Conservation (phyloP, 805 yeast species). For the Candida schatavii region DNA sequence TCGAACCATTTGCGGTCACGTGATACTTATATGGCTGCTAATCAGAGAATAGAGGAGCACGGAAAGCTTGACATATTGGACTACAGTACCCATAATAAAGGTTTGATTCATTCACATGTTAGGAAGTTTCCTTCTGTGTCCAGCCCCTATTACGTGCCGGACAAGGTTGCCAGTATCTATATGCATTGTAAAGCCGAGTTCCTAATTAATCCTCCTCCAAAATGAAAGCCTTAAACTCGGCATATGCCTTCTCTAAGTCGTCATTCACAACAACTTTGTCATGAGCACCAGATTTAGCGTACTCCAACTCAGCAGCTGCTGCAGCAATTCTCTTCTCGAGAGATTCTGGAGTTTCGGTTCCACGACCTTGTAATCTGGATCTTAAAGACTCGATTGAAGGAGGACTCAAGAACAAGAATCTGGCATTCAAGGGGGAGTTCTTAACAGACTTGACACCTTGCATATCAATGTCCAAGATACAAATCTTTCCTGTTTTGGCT, state of each 20-base stretch:
- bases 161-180: too few species aligned
- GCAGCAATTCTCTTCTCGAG: conserved; percentile 80
- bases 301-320: conserved; percentile 86
- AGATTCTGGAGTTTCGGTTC: conserved; percentile 90
- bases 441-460: conserved; percentile 96
- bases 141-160: too few species aligned
- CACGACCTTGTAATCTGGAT: conserved; percentile 78
- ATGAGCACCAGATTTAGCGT: conserved; percentile 87
- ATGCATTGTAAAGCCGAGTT: too few species aligned
- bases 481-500: conserved; percentile 60
- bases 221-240: conserved; percentile 74
- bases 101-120: too few species aligned
- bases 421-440: conserved; percentile 75
- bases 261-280: conserved; percentile 88
- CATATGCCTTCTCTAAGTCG: conserved; percentile 84
- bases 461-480: conserved; percentile 97
- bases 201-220: conserved; percentile 25
- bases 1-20: too few species aligned
- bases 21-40: too few species aligned
- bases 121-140: too few species aligned
- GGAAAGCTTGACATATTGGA: too few species aligned
- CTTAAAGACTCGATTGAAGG: conserved; percentile 82
- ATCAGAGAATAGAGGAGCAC: too few species aligned
- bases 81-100: too few species aligned
- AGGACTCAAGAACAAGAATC: conserved; percentile 85